phyloP scores from a whole-genome alignment of 306 rosid genomes.

The Parietaria judaica region DNA sequence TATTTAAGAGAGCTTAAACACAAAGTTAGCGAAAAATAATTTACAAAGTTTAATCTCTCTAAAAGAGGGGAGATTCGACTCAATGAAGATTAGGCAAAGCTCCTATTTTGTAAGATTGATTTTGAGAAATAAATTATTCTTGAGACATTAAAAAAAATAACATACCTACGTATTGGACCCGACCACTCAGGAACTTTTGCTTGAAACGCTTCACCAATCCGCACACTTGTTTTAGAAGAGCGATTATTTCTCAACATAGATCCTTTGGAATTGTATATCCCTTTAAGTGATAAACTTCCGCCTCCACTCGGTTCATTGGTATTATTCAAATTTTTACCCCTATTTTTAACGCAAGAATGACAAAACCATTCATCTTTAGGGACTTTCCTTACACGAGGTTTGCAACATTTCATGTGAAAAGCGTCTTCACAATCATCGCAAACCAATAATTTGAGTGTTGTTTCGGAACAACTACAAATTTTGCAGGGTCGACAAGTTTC shows the following conservation, averaged over 20 bases:
- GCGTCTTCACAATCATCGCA: constrained; percentile 91
- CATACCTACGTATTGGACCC: constrained; percentile 55
- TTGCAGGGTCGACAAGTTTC: constrained; percentile 50
- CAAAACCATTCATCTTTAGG: constrained; percentile 90
- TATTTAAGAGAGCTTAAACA: no score
- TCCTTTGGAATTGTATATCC: constrained; percentile 42
- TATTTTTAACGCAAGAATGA: constrained; percentile 57
- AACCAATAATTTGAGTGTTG: constrained; percentile 53
- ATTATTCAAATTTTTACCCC: constrained; percentile 43
- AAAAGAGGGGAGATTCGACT: no score
- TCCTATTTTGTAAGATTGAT: no score
- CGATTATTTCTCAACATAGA: constrained; percentile 49
- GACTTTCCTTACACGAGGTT: constrained; percentile 44
- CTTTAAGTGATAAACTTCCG: constrained; percentile 35
- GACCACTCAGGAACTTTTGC: constrained; percentile 78
- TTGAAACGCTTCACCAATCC: constrained; percentile 95
- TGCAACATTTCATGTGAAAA: constrained; percentile 66
- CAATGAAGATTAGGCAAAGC: no score
- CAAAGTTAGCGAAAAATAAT: no score
- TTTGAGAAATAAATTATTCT: no score
- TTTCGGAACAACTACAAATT: constrained; percentile 49
- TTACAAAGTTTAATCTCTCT: no score
- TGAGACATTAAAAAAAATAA: neutral
- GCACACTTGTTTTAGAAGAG: constrained; percentile 47
- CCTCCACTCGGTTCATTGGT: constrained; percentile 35